These are phyloP conservation scores for Geosmithia morbida DNA, from an alignment of 2,329 filamentous ascomycete species.

Conservation along the genomic window DNA sequence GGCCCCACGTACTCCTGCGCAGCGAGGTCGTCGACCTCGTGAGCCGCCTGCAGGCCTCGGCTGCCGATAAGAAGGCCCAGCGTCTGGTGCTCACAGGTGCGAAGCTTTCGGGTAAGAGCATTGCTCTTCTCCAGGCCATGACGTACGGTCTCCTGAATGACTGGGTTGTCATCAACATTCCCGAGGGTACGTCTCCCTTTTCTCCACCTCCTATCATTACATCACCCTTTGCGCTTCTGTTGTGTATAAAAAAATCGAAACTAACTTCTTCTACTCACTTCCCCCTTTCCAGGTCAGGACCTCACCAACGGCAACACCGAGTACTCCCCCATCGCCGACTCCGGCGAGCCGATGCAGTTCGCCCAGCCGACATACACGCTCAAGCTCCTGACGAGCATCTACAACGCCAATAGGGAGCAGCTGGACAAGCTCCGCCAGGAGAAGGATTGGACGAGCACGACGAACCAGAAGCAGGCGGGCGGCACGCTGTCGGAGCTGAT, in stretches of 20 bases:
- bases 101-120: slow-evolving; percentile 71
- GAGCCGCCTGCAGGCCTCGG: slow-evolving; percentile 43
- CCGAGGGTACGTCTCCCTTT: slow-evolving; percentile 54
- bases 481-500: slow-evolving; percentile 54
- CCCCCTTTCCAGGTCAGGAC: slow-evolving; percentile 49
- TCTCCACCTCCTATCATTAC: too few relatives aligned
- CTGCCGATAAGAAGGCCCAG: slow-evolving; percentile 34
- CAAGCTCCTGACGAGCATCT: slow-evolving; percentile 57
- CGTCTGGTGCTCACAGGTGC: slow-evolving; percentile 60
- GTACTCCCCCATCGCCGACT: slow-evolving; percentile 56
- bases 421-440: slow-evolving; percentile 36
- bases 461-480: slow-evolving; percentile 31
- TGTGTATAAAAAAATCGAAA: neutral
- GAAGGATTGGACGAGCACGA: slow-evolving; percentile 26
- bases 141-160: slow-evolving; percentile 66
- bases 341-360: slow-evolving; percentile 42
- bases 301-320: slow-evolving; percentile 67
- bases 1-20: slow-evolving; percentile 66
- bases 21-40: slow-evolving; percentile 62
- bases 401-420: slow-evolving; percentile 54
- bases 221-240: neutral
- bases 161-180: slow-evolving; percentile 81
- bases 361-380: slow-evolving; percentile 67
- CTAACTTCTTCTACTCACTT: neutral
- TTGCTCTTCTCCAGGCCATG: slow-evolving; percentile 72